Conservation (phyloP, 257 asterid genomes). For the Fraxinus pennsylvanica region DNA sequence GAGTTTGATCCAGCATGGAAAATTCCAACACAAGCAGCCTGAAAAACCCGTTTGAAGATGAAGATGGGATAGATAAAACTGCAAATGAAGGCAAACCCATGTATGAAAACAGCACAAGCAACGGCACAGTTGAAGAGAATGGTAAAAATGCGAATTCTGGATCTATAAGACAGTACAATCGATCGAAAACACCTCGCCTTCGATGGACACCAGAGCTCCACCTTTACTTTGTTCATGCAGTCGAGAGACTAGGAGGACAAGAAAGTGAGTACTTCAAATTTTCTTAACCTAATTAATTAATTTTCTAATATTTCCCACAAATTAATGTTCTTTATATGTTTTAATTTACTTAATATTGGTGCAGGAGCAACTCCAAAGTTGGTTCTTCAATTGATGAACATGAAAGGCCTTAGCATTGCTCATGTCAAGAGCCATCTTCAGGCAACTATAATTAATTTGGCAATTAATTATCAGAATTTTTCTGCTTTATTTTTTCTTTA, state of each 20-base stretch:
- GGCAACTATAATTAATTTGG: constrained; percentile 33
- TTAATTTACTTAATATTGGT: constrained; percentile 4
- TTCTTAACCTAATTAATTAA: constrained; percentile 5
- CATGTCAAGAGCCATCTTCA: constrained; percentile 99
- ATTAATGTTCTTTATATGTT: not conserved
- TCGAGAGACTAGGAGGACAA: constrained; percentile 87
- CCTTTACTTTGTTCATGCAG: constrained; percentile 77
- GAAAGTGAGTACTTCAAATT: constrained; percentile 58
- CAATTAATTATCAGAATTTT: not conserved
- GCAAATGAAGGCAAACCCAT: constrained; percentile 20
- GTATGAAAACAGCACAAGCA: constrained; percentile 63
- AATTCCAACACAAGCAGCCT: constrained; percentile 43
- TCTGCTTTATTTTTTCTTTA: not conserved
- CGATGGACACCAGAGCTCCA: constrained; percentile 94
- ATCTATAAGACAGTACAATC: constrained; percentile 74
- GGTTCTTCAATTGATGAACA: constrained; percentile 89
- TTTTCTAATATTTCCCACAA: not conserved
- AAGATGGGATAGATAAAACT: constrained; percentile 20
- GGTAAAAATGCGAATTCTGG: constrained; percentile 56
- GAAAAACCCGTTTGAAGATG: constrained; percentile 33
- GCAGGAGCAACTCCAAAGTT: constrained; percentile 95
- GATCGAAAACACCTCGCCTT: constrained; percentile 81
- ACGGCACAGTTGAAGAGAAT: constrained; percentile 83
- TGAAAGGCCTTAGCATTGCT: constrained; percentile 92
- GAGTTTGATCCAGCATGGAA: constrained; percentile 22